Evolutionary conservation across 2,329 filamentous ascomycete genomes (phyloP).

Genomic region (Plenodomus biglobosus): DNA sequence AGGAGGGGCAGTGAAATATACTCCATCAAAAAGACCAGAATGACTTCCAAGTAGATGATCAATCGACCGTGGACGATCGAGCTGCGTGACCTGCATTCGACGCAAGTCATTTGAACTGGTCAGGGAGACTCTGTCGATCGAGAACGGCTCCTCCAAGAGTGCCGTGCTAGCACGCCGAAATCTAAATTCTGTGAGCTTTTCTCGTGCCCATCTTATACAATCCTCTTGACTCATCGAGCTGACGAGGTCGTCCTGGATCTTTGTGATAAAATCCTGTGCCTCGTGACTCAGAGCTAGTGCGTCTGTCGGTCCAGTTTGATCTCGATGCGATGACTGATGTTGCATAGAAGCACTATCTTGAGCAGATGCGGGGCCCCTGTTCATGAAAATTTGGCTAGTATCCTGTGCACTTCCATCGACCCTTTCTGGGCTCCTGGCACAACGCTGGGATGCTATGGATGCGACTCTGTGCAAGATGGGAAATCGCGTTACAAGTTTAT

Average conservation of each 20-base stretch:
- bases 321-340: not conserved
- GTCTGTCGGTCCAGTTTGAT: not conserved
- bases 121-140: not conserved
- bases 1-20: not conserved
- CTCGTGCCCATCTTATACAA: constrained; percentile 17
- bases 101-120: not conserved
- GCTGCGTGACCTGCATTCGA: not conserved
- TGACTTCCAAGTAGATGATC: not conserved
- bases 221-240: constrained; percentile 14
- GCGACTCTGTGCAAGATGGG: not conserved
- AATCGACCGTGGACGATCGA: not conserved
- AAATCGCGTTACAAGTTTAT: not conserved
- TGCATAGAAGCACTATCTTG: not conserved
- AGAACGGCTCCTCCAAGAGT: not conserved
- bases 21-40: not conserved
- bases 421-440: not conserved
- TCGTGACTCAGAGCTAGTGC: not conserved
- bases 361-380: not conserved
- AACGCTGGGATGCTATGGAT: not conserved
- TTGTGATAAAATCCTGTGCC: constrained; percentile 8
- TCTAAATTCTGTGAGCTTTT: constrained; percentile 21
- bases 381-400: not conserved
- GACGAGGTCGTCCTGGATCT: constrained; percentile 11
- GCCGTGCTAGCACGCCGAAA: not conserved
- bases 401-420: not conserved